phyloP scores from a whole-genome alignment of 495 filamentous ascomycete species.

The Tuber melanosporum region DNA sequence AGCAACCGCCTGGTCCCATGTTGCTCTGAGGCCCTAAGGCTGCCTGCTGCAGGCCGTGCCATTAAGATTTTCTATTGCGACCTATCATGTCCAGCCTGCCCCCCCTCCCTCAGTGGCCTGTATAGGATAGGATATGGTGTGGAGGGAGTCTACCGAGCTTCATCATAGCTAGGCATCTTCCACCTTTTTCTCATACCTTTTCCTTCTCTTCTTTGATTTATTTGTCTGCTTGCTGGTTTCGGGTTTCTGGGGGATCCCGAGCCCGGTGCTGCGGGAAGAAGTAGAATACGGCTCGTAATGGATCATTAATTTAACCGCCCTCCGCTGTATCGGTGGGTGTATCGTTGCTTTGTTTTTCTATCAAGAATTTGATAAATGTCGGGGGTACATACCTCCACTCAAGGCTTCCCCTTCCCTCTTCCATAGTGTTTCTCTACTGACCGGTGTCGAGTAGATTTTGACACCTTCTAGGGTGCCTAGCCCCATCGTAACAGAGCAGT shows the following conservation, averaged over 20 bases:
- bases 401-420: neutral
- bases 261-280: neutral
- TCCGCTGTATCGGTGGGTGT: neutral
- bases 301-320: neutral
- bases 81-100: neutral
- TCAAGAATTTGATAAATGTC: neutral
- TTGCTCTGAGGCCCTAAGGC: neutral
- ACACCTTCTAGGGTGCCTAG: neutral
- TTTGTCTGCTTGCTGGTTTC: neutral
- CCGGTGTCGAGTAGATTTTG: neutral
- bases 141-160: neutral
- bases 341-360: neutral
- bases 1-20: neutral
- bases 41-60: neutral
- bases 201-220: neutral
- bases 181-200: neutral
- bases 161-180: neutral
- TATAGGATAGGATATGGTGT: neutral
- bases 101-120: neutral
- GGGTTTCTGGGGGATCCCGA: neutral
- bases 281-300: neutral
- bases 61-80: neutral
- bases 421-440: neutral
- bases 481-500: neutral
- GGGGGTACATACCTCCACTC: neutral